These are phyloP conservation scores for Speleostelium caveatum DNA, from an alignment of 78 protist species.

Conservation along the genomic window DNA sequence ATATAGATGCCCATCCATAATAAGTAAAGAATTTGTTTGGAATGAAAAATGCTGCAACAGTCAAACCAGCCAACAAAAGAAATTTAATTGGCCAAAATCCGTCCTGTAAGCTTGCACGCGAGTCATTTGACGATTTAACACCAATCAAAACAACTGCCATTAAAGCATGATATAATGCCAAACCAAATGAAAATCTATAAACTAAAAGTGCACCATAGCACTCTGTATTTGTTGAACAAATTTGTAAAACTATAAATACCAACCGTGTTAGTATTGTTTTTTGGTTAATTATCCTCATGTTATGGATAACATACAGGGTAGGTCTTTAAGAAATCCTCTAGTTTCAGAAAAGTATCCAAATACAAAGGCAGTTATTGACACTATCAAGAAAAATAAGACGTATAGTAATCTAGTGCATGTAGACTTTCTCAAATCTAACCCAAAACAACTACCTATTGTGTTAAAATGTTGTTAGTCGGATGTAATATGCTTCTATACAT, in stretches of 20 bases:
- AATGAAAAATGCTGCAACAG: conserved; percentile 72
- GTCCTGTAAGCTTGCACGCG: conserved; percentile 70
- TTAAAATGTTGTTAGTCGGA: background rate
- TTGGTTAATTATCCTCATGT: background rate
- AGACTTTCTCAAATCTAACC: conserved; percentile 41
- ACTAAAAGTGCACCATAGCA: conserved; percentile 73
- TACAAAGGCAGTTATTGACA: conserved; percentile 46
- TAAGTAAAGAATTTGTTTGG: conserved; percentile 63
- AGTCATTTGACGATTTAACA: conserved; percentile 34
- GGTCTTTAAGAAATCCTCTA: background rate
- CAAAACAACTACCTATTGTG: conserved; percentile 35
- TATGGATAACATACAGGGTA: background rate
- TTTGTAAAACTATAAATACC: conserved; percentile 23
- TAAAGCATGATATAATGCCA: conserved; percentile 72
- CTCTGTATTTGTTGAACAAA: conserved; percentile 48
- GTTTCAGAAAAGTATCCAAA: conserved; percentile 54
- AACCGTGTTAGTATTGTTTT: background rate
- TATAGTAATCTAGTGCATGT: conserved; percentile 56
- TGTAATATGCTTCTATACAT: too few species aligned
- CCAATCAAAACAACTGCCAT: conserved; percentile 59
- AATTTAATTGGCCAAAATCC: conserved; percentile 79
- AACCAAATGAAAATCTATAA: conserved; percentile 70
- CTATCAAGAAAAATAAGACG: conserved; percentile 37
- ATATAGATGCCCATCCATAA: conserved; percentile 61
- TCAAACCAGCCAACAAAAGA: conserved; percentile 42